These are phyloP conservation scores for Aureobasidium pullulans DNA, from an alignment of 2,329 filamentous ascomycete species.

Conservation along the genomic window DNA sequence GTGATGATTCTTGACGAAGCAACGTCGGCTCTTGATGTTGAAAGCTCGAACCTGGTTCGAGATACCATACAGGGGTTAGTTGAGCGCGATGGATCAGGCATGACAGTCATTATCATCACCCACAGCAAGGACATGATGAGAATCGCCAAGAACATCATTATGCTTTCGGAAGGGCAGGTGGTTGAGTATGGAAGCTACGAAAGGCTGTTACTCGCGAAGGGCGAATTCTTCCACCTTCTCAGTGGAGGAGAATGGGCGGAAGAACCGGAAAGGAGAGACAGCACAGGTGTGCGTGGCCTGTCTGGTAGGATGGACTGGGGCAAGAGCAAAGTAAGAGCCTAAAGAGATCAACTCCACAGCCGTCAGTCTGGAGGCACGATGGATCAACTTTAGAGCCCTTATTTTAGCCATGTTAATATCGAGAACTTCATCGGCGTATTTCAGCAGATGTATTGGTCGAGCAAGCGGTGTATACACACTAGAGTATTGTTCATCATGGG, in stretches of 20 bases:
- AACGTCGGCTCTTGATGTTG: conserved; percentile 69
- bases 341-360: too few species aligned
- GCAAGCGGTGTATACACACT: too few species aligned
- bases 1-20: conserved; percentile 82
- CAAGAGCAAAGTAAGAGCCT: background rate
- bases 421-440: too few species aligned
- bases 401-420: too few species aligned
- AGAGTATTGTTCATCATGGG: too few species aligned
- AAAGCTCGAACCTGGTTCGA: conserved; percentile 58
- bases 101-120: conserved; percentile 74
- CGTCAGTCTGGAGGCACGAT: too few species aligned
- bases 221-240: conserved; percentile 29
- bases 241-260: conserved; percentile 26
- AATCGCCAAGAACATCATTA: conserved; percentile 63
- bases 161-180: conserved; percentile 60
- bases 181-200: conserved; percentile 63
- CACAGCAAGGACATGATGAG: conserved; percentile 83
- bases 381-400: too few species aligned
- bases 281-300: background rate
- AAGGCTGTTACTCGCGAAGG: conserved; percentile 44
- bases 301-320: background rate
- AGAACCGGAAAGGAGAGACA: background rate
- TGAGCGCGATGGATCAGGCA: conserved; percentile 26
- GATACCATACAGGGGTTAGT: conserved; percentile 53
- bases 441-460: too few species aligned